A percentile compares a stretch with the other conserved stretches of the same genome.
These are phyloP conservation scores for Phytopythium helicoides DNA, from an alignment of 352 stramenopile species.

Conservation along the genomic window DNA sequence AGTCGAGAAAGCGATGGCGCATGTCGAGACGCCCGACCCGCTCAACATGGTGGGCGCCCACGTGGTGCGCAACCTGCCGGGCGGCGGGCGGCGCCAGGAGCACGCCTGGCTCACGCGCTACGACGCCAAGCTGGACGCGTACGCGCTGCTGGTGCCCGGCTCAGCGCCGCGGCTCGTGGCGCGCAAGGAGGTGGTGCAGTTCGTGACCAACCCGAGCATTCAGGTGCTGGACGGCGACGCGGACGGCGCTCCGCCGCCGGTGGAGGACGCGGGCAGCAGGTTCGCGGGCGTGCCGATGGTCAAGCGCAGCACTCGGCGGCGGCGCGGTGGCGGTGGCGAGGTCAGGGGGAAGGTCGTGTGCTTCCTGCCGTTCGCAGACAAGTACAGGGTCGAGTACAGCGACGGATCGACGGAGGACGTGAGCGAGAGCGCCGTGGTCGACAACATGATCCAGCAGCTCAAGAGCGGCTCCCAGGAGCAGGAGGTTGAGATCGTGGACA, in stretches of 20 bases:
- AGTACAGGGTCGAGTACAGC: conserved; percentile 50
- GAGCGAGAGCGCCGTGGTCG: conserved; percentile 52
- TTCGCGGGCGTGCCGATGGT: conserved; percentile 43
- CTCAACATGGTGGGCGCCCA: conserved; percentile 65
- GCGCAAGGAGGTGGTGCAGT: conserved; percentile 61
- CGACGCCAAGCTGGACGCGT: conserved; percentile 53
- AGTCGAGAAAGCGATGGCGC: conserved; percentile 12
- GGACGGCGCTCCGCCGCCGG: conserved; percentile 42
- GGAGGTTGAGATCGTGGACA: conserved; percentile 10
- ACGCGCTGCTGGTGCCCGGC: conserved; percentile 62
- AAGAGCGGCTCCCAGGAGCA: conserved; percentile 11
- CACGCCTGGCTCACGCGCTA: conserved; percentile 77
- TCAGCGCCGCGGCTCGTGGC: conserved; percentile 27
- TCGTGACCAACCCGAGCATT: conserved; percentile 51
- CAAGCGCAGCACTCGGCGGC: background rate
- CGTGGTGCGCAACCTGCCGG: conserved; percentile 33
- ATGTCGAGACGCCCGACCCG: conserved; percentile 51
- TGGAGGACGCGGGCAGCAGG: conserved; percentile 45
- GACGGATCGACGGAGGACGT: conserved; percentile 47
- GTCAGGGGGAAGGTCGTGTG: conserved; percentile 32
- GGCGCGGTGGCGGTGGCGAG: background rate
- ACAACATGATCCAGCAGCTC: conserved; percentile 51
- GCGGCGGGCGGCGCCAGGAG: conserved; percentile 18
- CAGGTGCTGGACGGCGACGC: conserved; percentile 44
- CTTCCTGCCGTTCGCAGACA: conserved; percentile 63